Evolutionary conservation across 2,329 filamentous ascomycete species (phyloP).

Genomic region (Hypoxylon sp.): DNA sequence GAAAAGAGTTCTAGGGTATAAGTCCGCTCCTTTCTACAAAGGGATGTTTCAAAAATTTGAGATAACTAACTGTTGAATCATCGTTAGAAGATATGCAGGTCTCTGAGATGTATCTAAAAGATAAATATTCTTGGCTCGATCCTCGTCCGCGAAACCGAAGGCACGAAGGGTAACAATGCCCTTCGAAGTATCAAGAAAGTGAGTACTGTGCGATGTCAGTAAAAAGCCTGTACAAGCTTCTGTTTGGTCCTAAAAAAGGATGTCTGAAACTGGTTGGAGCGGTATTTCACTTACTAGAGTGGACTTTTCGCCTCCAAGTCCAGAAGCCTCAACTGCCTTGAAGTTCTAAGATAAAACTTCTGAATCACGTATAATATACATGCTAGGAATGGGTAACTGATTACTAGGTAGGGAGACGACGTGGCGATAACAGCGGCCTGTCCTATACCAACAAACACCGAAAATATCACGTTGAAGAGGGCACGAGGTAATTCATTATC

Average conservation of each 20-base stretch:
- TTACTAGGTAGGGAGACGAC: constrained; percentile 58
- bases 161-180: constrained; percentile 66
- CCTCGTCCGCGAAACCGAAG: constrained; percentile 63
- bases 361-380: constrained; percentile 61
- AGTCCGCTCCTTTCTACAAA: neutral
- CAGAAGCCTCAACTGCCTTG: constrained; percentile 65
- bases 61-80: constrained; percentile 60
- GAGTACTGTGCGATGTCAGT: constrained; percentile 45
- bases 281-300: constrained; percentile 58
- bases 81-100: constrained; percentile 66
- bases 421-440: constrained; percentile 61
- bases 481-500: constrained; percentile 56
- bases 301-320: constrained; percentile 67
- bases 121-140: constrained; percentile 59
- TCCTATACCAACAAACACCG: constrained; percentile 50
- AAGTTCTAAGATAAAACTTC: constrained; percentile 67
- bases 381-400: constrained; percentile 61
- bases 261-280: neutral
- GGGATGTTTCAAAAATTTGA: neutral
- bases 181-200: constrained; percentile 65
- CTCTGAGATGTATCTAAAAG: constrained; percentile 65
- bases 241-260: neutral
- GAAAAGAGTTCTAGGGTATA: neutral
- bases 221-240: neutral
- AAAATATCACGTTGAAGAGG: constrained; percentile 44